Evolutionary conservation across 139 green algal genomes (phyloP).

Genomic region (Chlamydomonas urium): DNA sequence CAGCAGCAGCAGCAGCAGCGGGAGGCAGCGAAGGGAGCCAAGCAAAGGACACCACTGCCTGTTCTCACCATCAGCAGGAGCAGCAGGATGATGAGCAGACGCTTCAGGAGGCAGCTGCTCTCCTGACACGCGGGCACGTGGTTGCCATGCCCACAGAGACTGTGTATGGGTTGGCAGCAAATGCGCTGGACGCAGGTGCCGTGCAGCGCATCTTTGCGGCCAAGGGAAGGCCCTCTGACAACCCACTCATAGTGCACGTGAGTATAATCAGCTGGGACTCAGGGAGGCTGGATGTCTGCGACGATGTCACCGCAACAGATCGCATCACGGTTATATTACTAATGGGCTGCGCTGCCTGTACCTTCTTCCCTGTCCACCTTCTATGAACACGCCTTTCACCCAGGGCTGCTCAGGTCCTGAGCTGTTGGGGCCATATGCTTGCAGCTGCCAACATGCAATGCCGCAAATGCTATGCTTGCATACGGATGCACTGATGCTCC

Average conservation of each 20-base stretch:
- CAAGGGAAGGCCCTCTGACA: slow-evolving; percentile 54
- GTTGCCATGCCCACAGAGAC: slow-evolving; percentile 57
- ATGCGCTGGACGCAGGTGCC: slow-evolving; percentile 29
- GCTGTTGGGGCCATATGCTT: background rate
- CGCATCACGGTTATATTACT: too few relatives aligned
- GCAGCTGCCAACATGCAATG: too few relatives aligned
- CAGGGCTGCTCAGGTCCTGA: background rate
- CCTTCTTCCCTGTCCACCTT: background rate
- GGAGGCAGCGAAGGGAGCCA: background rate
- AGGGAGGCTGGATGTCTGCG: background rate
- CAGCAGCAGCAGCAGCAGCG: background rate
- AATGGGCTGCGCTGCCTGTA: background rate
- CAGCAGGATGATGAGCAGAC: background rate
- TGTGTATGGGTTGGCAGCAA: slow-evolving; percentile 54
- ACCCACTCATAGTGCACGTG: slow-evolving; percentile 62
- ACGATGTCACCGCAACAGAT: too few relatives aligned
- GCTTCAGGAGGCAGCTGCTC: background rate
- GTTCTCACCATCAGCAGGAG: background rate
- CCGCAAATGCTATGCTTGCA: too few relatives aligned
- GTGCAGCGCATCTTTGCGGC: slow-evolving; percentile 43
- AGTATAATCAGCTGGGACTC: background rate
- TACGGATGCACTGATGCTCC: too few relatives aligned
- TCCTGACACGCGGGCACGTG: background rate
- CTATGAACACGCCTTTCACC: background rate
- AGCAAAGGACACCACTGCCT: background rate